Conservation (phyloP, 2,329 filamentous ascomycete genomes). For the Pochonia chlamydosporia region DNA sequence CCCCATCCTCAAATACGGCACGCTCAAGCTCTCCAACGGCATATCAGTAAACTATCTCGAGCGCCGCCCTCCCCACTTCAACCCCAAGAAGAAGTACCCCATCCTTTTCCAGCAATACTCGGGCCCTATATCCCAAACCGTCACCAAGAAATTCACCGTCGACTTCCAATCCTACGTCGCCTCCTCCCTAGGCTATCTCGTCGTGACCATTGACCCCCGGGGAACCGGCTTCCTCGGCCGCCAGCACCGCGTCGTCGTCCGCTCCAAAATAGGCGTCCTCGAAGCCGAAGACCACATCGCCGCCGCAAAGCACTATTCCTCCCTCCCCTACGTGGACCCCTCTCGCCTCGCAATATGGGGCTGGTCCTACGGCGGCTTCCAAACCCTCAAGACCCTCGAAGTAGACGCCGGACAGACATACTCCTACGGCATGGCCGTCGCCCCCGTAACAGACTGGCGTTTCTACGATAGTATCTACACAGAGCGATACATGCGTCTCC, state of each 20-base stretch:
- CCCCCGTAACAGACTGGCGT: conserved; percentile 96
- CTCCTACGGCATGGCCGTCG: conserved; percentile 95
- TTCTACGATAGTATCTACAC: conserved; percentile 95
- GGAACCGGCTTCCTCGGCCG: conserved; percentile 90
- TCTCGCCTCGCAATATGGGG: conserved; percentile 90
- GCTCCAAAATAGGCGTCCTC: conserved; percentile 76
- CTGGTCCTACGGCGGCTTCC: conserved; percentile 96
- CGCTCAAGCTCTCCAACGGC: conserved; percentile 72
- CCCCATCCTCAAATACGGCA: conserved; percentile 76
- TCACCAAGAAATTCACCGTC: conserved; percentile 72
- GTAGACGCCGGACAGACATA: conserved; percentile 85
- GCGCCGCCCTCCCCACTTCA: conserved; percentile 83
- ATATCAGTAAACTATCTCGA: conserved; percentile 70
- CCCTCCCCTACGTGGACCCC: conserved; percentile 76
- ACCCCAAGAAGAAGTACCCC: conserved; percentile 77
- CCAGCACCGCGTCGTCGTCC: conserved; percentile 72
- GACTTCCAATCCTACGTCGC: conserved; percentile 91
- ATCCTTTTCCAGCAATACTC: conserved; percentile 95
- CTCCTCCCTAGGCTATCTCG: conserved; percentile 80
- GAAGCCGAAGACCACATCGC: conserved; percentile 90
- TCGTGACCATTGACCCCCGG: conserved; percentile 88
- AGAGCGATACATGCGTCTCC: conserved; percentile 95
- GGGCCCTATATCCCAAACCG: conserved; percentile 86
- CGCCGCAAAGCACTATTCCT: conserved; percentile 77
- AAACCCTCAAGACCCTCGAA: conserved; percentile 91